Base-by-base conservation (phyloP, 805 yeast species). In the Kregervanrija delftensis region DNA sequence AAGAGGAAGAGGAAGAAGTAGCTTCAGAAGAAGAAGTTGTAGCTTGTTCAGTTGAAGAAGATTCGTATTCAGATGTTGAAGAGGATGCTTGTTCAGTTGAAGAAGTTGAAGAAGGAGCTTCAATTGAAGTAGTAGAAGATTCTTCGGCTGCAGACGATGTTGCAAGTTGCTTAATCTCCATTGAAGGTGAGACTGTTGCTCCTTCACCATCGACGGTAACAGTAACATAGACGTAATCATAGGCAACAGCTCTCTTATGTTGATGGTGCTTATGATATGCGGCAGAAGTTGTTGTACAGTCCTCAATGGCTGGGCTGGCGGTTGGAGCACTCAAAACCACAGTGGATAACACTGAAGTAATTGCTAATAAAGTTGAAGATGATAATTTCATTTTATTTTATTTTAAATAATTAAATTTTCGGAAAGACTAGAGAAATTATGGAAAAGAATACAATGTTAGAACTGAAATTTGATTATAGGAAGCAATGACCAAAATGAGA, bases 201-300 rank as follows among this genome's bases (percentile, higher is more conserved):
- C 78, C 79, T n/a, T 66, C 60, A 40, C 65, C 71, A 49, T 73
- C 71, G 42, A 76, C 81, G 22, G 76, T 69, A 42, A 76, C 74
- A 31, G 81, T 75, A 53, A 76, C 75, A 59, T 77, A 74, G 33
- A 65, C 66, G 43, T 67, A 67, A 42, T 66, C 68, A 42, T 68
- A 64, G 22, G 71, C 83, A 50, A 72, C 74, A 39, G 76, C 81
- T 68, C 79, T 74, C 64, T 71, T 78, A 64, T 73, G 81, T 61
- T 67, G 76, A 67, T 74, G 82, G 68, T 81, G 84, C 47, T 72
- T 71, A 67, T 80, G 86, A 58, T 64, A 61, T 22, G 53, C 17
- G 31, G 44, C 60, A 12, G 56, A 63, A 57, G 71, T 65, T 45
- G 73, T 65, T 57, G 69, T 59, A 50, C 74, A 72, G 13, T 63